Conservation (phyloP, 495 filamentous ascomycete species). For the Neurospora sp. region DNA sequence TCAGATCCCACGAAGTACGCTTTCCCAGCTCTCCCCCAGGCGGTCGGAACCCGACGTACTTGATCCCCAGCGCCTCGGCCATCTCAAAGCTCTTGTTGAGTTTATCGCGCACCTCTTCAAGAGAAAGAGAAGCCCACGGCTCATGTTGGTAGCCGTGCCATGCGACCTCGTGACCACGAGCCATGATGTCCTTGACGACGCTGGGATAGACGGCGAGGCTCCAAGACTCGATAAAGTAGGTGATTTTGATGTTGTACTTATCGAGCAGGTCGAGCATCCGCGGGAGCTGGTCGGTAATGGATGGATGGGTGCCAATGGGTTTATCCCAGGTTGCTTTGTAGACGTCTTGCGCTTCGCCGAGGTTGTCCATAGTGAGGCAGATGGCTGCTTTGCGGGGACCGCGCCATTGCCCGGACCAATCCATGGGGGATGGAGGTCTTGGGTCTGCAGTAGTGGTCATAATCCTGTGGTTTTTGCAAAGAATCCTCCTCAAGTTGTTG, state of each 20-base stretch:
- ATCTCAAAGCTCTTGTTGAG: conserved; percentile 17
- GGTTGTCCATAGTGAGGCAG: conserved; percentile 28
- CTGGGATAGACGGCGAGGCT: conserved; percentile 20
- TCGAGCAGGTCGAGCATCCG: conserved; percentile 22
- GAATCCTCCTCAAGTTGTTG: background rate
- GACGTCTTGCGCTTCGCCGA: conserved; percentile 30
- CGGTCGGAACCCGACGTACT: conserved; percentile 23
- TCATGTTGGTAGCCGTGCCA: conserved; percentile 30
- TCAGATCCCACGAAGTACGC: conserved; percentile 12
- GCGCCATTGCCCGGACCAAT: conserved; percentile 11
- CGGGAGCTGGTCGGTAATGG: conserved; percentile 18
- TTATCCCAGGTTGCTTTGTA: conserved; percentile 13
- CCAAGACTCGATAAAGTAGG: conserved; percentile 28
- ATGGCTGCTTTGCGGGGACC: conserved; percentile 20
- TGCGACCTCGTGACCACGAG: conserved; percentile 20
- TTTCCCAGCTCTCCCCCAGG: conserved; percentile 19
- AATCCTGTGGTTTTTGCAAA: background rate
- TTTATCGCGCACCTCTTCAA: conserved; percentile 7
- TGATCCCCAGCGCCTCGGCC: conserved; percentile 3
- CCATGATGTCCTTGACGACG: conserved; percentile 6
- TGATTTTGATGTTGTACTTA: conserved; percentile 15
- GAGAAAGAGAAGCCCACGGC: conserved; percentile 11
- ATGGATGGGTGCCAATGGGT: conserved; percentile 19
- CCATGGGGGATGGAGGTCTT: background rate
- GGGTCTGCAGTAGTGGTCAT: background rate